Percentiles rank a stretch among this genome's conserved stretches.
phyloP scores from a whole-genome alignment of 2,329 filamentous ascomycete species.

The Alternaria ethzedia region DNA sequence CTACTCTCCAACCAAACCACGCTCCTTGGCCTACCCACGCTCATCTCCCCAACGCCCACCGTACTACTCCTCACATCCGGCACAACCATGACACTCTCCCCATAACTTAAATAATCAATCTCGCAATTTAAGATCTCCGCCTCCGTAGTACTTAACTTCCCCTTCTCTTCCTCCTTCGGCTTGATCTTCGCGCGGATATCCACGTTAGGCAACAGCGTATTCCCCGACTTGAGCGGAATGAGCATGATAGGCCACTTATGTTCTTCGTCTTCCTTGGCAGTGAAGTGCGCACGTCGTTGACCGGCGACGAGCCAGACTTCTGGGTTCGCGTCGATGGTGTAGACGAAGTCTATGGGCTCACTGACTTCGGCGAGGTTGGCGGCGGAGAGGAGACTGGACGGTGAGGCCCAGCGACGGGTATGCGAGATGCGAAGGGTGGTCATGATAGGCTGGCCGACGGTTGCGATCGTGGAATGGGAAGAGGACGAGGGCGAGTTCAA shows the following conservation, averaged over 20 bases:
- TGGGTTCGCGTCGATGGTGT: conserved; percentile 76
- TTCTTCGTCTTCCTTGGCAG: conserved; percentile 56
- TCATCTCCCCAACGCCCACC: conserved; percentile 42
- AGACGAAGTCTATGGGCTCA: conserved; percentile 74
- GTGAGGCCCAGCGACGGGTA: conserved; percentile 60
- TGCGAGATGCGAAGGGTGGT: conserved; percentile 66
- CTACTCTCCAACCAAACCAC: conserved; percentile 41
- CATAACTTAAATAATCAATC: conserved; percentile 79
- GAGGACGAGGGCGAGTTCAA: conserved; percentile 51
- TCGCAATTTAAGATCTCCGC: conserved; percentile 65
- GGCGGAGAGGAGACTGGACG: conserved; percentile 27
- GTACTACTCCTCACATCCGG: conserved; percentile 73
- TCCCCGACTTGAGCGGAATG: conserved; percentile 79
- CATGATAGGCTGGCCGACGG: conserved; percentile 69
- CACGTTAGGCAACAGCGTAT: conserved; percentile 76
- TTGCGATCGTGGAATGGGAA: conserved; percentile 51
- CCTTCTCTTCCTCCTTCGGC: conserved; percentile 36
- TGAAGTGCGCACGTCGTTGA: conserved; percentile 78
- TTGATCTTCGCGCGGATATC: conserved; percentile 72
- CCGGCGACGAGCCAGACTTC: conserved; percentile 89
- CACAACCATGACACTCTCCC: conserved; percentile 77
- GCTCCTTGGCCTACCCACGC: conserved; percentile 22
- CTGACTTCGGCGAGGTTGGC: conserved; percentile 37
- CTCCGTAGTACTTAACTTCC: conserved; percentile 4
- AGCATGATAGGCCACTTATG: conserved; percentile 71